Base-by-base conservation (phyloP, 2,329 filamentous ascomycete genomes). In the Fusarium lyarnte region DNA sequence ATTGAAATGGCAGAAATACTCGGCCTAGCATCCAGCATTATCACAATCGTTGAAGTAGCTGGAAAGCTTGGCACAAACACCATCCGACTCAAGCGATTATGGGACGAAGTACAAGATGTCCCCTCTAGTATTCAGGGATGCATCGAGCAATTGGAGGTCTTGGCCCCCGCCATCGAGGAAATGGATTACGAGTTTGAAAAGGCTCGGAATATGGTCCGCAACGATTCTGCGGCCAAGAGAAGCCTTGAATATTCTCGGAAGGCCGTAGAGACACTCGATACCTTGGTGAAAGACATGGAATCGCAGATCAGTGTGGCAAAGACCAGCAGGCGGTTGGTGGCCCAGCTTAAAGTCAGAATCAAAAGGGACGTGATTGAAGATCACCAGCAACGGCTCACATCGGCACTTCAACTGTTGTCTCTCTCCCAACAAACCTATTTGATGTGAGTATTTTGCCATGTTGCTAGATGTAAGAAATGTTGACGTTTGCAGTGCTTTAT, bases 71-170 rank as follows among this genome's bases (percentile, higher is more conserved):
- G 54, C 21, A 47, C 62, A 2, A 72, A 58, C 17, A 52, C 45
- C 0, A 25, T 72, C 3, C 39, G 42, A 13, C 65, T 75, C 1
- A 75, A 74, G 11, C 54, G 55, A 0, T 57, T 75, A 13, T 75
- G 73, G 73, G 49, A 72, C 5, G 68, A 75, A 33, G 64, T 74
- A 0, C 64, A 74, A 10, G 52, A 73, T 35, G 58, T 72, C 3
- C 71, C 70, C 0, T 14, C 46, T 0, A 70, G 46, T 12, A 58
- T 74, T 23, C 33, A 3, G 10, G 21, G 38, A 38, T 65, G 39
- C 2, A 58, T 74, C 4, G 53, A 71, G 1, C 52, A 69, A 2
- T 52, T 72, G 1, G 63, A 69, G 5, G 21, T 72, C 1, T 8
- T 72, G 0, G 41, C 47, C 0, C 68, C 68, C 0, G 59, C 27